Evolutionary conservation across 2,329 filamentous ascomycete genomes (phyloP).

Genomic region (Thelonectria discophora): DNA sequence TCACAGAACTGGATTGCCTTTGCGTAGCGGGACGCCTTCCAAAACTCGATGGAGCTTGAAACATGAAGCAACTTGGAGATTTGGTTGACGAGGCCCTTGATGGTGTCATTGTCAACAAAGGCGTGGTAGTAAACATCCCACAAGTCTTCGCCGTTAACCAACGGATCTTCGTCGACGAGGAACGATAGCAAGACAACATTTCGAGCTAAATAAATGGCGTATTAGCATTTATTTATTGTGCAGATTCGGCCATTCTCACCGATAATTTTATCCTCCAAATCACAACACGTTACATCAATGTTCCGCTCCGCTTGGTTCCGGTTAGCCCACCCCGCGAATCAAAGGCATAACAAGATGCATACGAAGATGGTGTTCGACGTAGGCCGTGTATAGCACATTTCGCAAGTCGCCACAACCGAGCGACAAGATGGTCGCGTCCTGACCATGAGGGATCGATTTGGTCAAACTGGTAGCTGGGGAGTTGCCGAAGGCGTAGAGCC

Average conservation of each 20-base stretch:
- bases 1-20: conserved; percentile 59
- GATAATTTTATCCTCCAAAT: conserved; percentile 58
- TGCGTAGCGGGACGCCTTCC: conserved; percentile 58
- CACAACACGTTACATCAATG: conserved; percentile 66
- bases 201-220: conserved; percentile 53
- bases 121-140: conserved; percentile 68
- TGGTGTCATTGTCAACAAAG: conserved; percentile 51
- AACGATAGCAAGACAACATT: conserved; percentile 64
- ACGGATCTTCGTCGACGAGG: conserved; percentile 53
- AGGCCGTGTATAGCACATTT: conserved; percentile 64
- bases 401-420: conserved; percentile 66
- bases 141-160: conserved; percentile 42
- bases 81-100: conserved; percentile 52
- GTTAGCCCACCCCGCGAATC: conserved; percentile 34
- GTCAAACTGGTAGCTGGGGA: conserved; percentile 62
- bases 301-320: conserved; percentile 47
- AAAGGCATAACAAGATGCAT: neutral
- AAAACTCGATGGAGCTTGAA: conserved; percentile 53
- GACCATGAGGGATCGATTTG: conserved; percentile 56
- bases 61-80: conserved; percentile 52
- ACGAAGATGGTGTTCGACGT: conserved; percentile 52
- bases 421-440: conserved; percentile 60
- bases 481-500: conserved; percentile 62
- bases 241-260: conserved; percentile 48
- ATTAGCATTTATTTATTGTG: conserved; percentile 1